Base-by-base conservation (phyloP, 352 stramenopile species). In the Phytophthora cryptogea region DNA sequence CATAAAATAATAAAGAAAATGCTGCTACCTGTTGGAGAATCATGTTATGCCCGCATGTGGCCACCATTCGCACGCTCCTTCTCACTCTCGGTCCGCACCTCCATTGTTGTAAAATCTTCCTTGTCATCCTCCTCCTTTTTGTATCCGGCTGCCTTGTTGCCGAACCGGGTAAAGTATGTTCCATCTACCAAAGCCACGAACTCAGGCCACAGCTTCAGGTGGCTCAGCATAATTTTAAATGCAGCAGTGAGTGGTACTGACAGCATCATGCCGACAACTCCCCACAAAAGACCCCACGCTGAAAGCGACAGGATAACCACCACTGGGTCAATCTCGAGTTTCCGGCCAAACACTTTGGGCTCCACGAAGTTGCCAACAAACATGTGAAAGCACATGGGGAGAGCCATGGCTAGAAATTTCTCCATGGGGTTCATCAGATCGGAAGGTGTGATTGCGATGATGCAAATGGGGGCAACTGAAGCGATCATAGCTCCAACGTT, bases 301-400 rank as follows among this genome's bases (percentile, higher is more conserved):
- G 86, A 95, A 17, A 95, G 80, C 43, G 81, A 92, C 30, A 95
- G 60, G 35, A 95, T 94, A 36, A 95, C 86, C 31, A 95, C 86
- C 27, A 94, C 86, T 0, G 86, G 86, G 41, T 91, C 85, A 53
- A 95, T 94, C 62, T 95, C 86, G 9, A 95, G 79, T 55, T 90
- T 90, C 28, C 74, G 74, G n/a, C 86, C 86, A 58, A 95, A 92
- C 10, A 95, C 85, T 50, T 92, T 92, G 14, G 86, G 86, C 57
- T 95, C 86, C 43, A 95, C 88, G 45, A 95, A 95, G 61, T 94
- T 95, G 32, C 86, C 86, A 13, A 94, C 83, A 58, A 95, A 94
- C 79, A 90, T 90, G 76, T 95, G 86, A 61, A 95, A 94, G 54
- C 77, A 91, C 83, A 92, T 94, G 7, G 86, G 86, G 50, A 95